Evolutionary conservation across 495 filamentous ascomycete genomes (phyloP), one percentile per base, ranked within the genome.

Genomic region (Cairneyella variabilis): DNA sequence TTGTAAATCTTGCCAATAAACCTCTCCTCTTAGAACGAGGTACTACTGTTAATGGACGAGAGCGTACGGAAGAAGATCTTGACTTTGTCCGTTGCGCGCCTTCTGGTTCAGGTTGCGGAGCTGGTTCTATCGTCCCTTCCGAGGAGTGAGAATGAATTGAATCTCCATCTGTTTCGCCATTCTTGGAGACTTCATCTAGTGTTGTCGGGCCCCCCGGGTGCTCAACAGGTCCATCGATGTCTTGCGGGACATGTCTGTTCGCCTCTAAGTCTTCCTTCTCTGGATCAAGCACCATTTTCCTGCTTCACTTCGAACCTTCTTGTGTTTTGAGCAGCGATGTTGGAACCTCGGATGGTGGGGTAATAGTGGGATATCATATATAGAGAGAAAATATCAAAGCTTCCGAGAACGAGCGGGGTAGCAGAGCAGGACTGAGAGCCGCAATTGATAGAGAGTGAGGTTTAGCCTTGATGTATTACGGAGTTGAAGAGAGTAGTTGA

Each of bases 1-100:
- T 51, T 1, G 87, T 76, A 2, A 95, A 72, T 40, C 78, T 78
- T 3, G 82, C 83, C 23, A 96, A 75, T 8, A 96, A 71, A 0
- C 92, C 92, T 67, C 90, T 70, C 53, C 91, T 82, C 57, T 88
- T 64, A 11, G 72, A 61, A 49, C 85, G 72, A 1, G 89, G 85
- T 5, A 97, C 76, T 43, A 78, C 69, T 28, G 69, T 65, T n/a
- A 76, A 50, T 18, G 61, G 39, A 45, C 64, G 56, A 9, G 71
- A 69, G 14, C 65, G 71, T 23, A 55, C 60, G 7, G 76, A 76
- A 2, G 72, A 69, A 14, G 65, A 53, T 45, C 58, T 64, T 9
- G 65, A 72, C 45, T 55, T 63, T n/a, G 56, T 49, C 5, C 28
- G 48, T 52, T 23, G 20, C 18, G 43, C 11, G 17, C 12, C 18